Evolutionary conservation across 352 stramenopile genomes (phyloP).

Genomic region (Lagenidium sp.): DNA sequence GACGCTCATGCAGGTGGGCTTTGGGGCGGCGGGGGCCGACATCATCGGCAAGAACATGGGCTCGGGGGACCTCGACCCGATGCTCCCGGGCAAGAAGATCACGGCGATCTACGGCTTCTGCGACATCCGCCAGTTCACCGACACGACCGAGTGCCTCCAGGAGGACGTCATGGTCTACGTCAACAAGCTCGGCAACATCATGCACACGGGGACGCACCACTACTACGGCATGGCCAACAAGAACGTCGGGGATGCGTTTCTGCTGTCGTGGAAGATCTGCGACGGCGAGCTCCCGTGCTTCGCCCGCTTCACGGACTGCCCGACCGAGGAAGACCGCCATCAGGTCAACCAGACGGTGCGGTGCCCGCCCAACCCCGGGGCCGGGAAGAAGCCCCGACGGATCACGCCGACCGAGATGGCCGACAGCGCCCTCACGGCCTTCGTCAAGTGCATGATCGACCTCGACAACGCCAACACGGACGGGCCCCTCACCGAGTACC

Average conservation of each 20-base stretch:
- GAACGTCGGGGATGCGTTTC: conserved; percentile 88
- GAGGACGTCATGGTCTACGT: conserved; percentile 91
- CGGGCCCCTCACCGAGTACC: conserved; percentile 60
- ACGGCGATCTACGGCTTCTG: conserved; percentile 94
- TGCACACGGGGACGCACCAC: conserved; percentile 79
- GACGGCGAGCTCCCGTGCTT: conserved; percentile 74
- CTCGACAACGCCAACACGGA: conserved; percentile 78
- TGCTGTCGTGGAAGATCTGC: conserved; percentile 93
- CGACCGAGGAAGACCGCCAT: conserved; percentile 59
- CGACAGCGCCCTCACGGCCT: conserved; percentile 91
- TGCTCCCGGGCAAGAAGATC: conserved; percentile 87
- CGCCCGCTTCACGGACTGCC: conserved; percentile 67
- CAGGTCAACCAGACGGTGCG: conserved; percentile 65
- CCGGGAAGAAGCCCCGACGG: conserved; percentile 48
- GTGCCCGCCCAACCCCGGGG: conserved; percentile 57
- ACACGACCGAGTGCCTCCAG: conserved; percentile 86
- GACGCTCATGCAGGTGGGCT: conserved; percentile 80
- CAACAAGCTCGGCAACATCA: conserved; percentile 87
- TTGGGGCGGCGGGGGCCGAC: conserved; percentile 68
- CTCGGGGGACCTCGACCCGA: conserved; percentile 80
- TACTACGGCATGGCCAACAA: conserved; percentile 88
- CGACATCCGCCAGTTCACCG: conserved; percentile 92
- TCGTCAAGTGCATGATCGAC: conserved; percentile 93
- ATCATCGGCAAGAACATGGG: conserved; percentile 87
- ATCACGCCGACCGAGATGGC: conserved; percentile 87